Evolutionary conservation across 2,329 filamentous ascomycete genomes (phyloP).

Genomic region (Bisporella sp.): DNA sequence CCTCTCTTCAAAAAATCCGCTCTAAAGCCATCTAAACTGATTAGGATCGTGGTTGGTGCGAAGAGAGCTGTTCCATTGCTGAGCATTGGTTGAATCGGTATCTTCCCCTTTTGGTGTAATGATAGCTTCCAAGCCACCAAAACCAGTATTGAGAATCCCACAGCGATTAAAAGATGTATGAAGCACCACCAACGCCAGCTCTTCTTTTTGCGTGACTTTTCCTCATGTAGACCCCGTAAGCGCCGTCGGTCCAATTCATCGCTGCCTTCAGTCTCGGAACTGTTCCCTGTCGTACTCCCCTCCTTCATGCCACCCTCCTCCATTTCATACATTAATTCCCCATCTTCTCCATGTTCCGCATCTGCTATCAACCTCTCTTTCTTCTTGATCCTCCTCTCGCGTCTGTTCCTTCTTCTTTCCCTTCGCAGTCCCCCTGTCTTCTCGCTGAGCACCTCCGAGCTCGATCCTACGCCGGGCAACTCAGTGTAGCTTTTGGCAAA

Average conservation of each 20-base stretch:
- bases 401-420: slow-evolving; percentile 42
- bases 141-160: slow-evolving; percentile 49
- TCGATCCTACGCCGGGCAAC: slow-evolving; percentile 19
- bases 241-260: slow-evolving; percentile 48
- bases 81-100: slow-evolving; percentile 31
- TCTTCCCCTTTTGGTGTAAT: slow-evolving; percentile 33
- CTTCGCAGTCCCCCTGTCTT: slow-evolving; percentile 3
- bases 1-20: slow-evolving; percentile 84
- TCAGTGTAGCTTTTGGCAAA: slow-evolving; percentile 22
- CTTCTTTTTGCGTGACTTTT: slow-evolving; percentile 42
- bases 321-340: slow-evolving; percentile 77
- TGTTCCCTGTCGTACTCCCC: slow-evolving; percentile 56
- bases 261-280: slow-evolving; percentile 54
- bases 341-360: slow-evolving; percentile 58
- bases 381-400: slow-evolving; percentile 40
- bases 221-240: slow-evolving; percentile 38
- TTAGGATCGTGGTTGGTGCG: slow-evolving; percentile 83
- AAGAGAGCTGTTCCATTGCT: slow-evolving; percentile 88
- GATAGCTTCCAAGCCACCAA: slow-evolving; percentile 54
- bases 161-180: slow-evolving; percentile 43
- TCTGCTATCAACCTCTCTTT: slow-evolving; percentile 44
- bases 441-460: not conserved
- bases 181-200: slow-evolving; percentile 48
- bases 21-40: slow-evolving; percentile 90
- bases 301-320: slow-evolving; percentile 71